Evolutionary conservation across 2,329 filamentous ascomycete genomes (phyloP), one percentile per base, ranked within the genome.

Genomic region (Aspergillus cejpii): DNA sequence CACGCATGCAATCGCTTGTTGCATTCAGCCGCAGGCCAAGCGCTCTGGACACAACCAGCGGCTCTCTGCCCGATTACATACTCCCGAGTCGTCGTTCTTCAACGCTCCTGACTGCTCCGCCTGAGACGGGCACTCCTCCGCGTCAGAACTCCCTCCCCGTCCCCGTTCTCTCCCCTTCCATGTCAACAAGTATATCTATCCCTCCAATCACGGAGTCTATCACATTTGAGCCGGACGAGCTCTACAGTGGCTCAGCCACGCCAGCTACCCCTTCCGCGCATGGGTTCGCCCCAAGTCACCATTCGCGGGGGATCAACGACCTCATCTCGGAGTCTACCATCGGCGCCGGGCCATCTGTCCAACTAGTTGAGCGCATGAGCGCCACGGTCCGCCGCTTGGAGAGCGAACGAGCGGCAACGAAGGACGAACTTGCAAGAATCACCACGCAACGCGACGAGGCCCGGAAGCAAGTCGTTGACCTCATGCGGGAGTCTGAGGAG

Each of bases 311-410:
- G 5, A 78, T 86, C 47, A 85, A 89, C 55, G 90, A 95, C 58
- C 85, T 94, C 72, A 79, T 92, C 23, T 94, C 87, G 1, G 86
- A 87, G 5, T 94, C 89, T 1, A 96, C 91, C 0, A 85, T 88
- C 6, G 91, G 84, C 0, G 90, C 91, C 0, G 92, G 92, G 0
- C 92, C 92, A 0, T 91, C 85, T 0, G 91, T 98, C 1, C 91
- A 97, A 67, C 79, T 98, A 1, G 90, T 98, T 12, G 92, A 97
- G 69, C 81, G 91, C 42, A 94, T 98, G 87, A 94, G 87, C 60
- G 87, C 90, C 2, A 87, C 89, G 0, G 90, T 98, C 36, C 85
- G 92, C 7, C 81, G 91, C 5, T 74, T 98, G 0, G 92, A 98
- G 63, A 87, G 82, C 39, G 92, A 98, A 63, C 94, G 94, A 62